Evolutionary conservation across 305 asterid genomes (phyloP).

Genomic region (Withania somnifera): DNA sequence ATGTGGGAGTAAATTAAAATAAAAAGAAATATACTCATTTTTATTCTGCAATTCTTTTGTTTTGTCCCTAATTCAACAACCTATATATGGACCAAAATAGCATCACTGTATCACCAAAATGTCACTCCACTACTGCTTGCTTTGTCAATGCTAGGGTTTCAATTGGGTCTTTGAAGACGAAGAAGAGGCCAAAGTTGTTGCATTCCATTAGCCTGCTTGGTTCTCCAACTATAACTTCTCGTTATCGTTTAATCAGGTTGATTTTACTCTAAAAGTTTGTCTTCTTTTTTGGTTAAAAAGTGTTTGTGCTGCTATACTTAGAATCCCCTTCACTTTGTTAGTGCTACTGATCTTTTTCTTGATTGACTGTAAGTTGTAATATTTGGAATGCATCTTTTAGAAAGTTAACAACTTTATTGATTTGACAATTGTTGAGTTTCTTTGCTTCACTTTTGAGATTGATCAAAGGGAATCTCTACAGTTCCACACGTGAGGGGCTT

Average conservation of each 20-base stretch:
- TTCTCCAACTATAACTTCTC: constrained; percentile 1
- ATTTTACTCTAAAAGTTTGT: background rate
- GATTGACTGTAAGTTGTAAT: background rate
- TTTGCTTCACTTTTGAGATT: background rate
- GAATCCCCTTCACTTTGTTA: background rate
- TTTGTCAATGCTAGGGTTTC: constrained; percentile 10
- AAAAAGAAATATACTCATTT: background rate
- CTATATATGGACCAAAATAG: constrained; percentile 8
- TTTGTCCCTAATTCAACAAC: background rate
- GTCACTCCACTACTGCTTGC: constrained; percentile 1
- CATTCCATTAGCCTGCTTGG: constrained; percentile 6
- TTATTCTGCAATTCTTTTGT: background rate
- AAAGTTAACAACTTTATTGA: background rate
- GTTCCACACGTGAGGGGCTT: no score
- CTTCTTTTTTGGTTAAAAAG: background rate
- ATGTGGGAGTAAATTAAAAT: no score
- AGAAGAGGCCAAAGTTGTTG: constrained; percentile 7
- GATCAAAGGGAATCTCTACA: no score
- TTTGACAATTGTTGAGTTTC: background rate
- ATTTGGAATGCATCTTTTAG: background rate
- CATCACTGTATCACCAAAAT: constrained; percentile 3
- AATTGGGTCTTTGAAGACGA: constrained; percentile 16
- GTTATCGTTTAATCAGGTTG: constrained; percentile 35
- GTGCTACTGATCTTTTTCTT: background rate
- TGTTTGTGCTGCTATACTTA: background rate